Conservation (phyloP, 1,284 basidiomycete species). For the Malassezia sp. region DNA sequence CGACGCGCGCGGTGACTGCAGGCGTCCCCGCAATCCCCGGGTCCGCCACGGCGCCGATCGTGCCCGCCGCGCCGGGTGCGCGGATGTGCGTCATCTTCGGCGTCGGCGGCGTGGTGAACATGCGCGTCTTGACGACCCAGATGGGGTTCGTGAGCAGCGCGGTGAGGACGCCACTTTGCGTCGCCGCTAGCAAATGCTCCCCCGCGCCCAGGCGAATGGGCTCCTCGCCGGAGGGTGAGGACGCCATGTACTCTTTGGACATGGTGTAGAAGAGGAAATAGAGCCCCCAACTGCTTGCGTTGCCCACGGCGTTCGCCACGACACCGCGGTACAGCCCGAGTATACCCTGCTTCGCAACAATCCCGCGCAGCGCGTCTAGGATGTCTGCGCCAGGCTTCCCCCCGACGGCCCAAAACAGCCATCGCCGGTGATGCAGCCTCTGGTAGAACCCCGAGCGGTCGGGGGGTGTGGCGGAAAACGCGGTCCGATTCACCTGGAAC, state of each 20-base stretch:
- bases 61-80: conserved; percentile 10
- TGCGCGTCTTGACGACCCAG: conserved; percentile 95
- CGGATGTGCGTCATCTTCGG: too few relatives aligned
- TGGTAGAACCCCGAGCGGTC: conserved; percentile 6
- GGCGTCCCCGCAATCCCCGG: conserved; percentile 10
- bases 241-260: conserved; percentile 58
- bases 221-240: conserved; percentile 6
- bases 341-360: conserved; percentile 67
- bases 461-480: conserved; percentile 5
- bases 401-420: conserved; percentile 27
- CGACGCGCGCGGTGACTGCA: background rate
- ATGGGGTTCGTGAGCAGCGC: conserved; percentile 93
- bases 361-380: conserved; percentile 59
- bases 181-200: conserved; percentile 77
- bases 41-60: conserved; percentile 1
- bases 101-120: conserved; percentile 71
- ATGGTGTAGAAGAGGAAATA: conserved; percentile 99
- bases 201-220: conserved; percentile 56
- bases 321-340: conserved; percentile 81
- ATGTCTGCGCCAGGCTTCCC: conserved; percentile 58
- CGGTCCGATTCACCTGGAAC: conserved; percentile 58
- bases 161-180: conserved; percentile 81
- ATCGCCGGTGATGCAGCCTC: conserved; percentile 8
- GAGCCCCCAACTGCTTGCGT: conserved; percentile 92
- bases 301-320: conserved; percentile 81